Evolutionary conservation across 495 filamentous ascomycete genomes (phyloP), one percentile per base, ranked within the genome.

Genomic region (Penicillium parvum): DNA sequence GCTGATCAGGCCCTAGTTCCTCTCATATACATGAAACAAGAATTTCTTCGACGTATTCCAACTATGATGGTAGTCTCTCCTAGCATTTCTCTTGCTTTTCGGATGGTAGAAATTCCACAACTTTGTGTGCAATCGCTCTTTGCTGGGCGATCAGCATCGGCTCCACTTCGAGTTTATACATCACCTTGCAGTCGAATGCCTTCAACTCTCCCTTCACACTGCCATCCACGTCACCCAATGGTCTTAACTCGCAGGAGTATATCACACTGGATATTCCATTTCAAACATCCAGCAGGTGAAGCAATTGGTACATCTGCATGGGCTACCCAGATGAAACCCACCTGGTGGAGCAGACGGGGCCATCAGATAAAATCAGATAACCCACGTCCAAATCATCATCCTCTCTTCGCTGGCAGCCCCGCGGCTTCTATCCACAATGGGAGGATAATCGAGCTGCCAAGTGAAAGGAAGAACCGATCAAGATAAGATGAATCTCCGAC

Each of bases 361-460:
- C 50, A 53, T 56, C 55, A 47, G 49, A 59, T 59, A 46, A 52
- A 59, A 53, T 59, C 56, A 51, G 56, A 57, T 60, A 53, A 57
- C 47, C 49, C 44, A 47, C 48, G 44, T 42, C 55, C n/a, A 52
- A 53, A 53, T 59, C 48, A 52, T 25, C 39, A 30, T 26, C 26
- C 21, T 38, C 22, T 36, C 21, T 41, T 36, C 40, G 18, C 45
- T 37, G 39, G 47, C 25, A 35, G 26, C 29, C 36, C 50, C 47
- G 47, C 44, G 45, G 22, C 30, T 39, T 47, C 16, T 47, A 44
- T 45, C 52, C 55, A 59, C 43, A 39, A 33, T 41, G 33, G 43
- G 48, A 50, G 28, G 46, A 45, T 53, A 40, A 38, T 45, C 45
- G 49, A 55, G 40, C 42, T 46, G 52, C 45, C 48, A 55, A 55